Evolutionary conservation across 352 stramenopile species (phyloP).

Genomic region (Lagenidium sp.): DNA sequence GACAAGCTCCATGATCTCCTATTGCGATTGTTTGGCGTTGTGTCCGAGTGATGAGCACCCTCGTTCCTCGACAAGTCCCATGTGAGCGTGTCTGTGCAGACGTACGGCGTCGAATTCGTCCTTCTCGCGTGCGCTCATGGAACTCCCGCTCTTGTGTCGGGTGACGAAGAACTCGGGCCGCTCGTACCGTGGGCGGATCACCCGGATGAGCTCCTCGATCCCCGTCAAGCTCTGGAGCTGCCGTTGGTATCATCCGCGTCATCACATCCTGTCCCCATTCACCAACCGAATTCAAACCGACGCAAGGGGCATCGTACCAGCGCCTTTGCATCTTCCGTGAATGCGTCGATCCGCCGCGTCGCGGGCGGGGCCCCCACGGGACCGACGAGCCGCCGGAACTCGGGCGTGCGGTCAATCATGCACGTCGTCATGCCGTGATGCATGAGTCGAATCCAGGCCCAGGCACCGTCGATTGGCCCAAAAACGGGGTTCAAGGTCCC

Average conservation of each 20-base stretch:
- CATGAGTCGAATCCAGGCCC: no score
- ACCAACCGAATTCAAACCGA: no score
- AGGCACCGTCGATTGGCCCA: no score
- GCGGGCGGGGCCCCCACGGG: neutral
- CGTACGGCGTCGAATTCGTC: slow-evolving; percentile 65
- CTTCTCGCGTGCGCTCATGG: slow-evolving; percentile 68
- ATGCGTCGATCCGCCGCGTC: slow-evolving; percentile 1
- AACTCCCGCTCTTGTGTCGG: slow-evolving; percentile 32
- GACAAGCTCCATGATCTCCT: slow-evolving; percentile 70
- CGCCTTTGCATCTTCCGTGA: slow-evolving; percentile 12
- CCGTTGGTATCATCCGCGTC: no score
- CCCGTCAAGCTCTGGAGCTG: slow-evolving; percentile 37
- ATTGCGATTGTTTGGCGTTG: no score
- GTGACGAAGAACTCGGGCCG: slow-evolving; percentile 52
- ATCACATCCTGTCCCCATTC: no score
- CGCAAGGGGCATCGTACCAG: slow-evolving; percentile 3
- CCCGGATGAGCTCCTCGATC: slow-evolving; percentile 43
- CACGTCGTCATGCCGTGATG: slow-evolving; percentile 9
- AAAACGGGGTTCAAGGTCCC: no score
- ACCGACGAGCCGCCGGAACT: slow-evolving; percentile 13
- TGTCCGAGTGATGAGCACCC: no score
- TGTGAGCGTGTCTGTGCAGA: neutral
- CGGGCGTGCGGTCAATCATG: slow-evolving; percentile 17
- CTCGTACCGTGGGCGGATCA: slow-evolving; percentile 42
- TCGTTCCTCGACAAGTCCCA: neutral